phyloP scores from a whole-genome alignment of 2,329 filamentous ascomycete genomes.

The Taxawa tesnikishii region DNA sequence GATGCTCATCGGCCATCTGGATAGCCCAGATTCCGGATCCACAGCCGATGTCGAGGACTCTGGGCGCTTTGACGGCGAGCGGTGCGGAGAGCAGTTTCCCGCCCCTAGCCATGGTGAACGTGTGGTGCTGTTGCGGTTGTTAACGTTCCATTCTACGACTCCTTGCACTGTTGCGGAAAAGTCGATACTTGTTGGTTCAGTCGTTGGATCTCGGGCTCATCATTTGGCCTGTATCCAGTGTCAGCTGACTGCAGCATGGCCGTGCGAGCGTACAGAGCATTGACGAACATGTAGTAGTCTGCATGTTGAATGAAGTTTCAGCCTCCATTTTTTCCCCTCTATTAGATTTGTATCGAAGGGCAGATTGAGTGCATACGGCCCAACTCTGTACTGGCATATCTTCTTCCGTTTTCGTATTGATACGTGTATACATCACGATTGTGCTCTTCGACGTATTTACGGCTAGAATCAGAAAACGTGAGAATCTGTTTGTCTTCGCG shows the following conservation, averaged over 20 bases:
- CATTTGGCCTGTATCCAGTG: slow-evolving; percentile 13
- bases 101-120: slow-evolving; percentile 11
- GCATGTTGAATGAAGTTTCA: too few species aligned
- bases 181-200: slow-evolving; percentile 9
- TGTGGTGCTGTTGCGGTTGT: slow-evolving; percentile 10
- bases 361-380: neutral
- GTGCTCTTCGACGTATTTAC: neutral
- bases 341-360: too few species aligned
- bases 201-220: slow-evolving; percentile 13
- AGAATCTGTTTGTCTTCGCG: too few species aligned
- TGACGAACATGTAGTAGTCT: neutral
- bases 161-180: too few species aligned
- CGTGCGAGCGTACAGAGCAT: too few species aligned
- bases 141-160: too few species aligned
- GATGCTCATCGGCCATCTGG: slow-evolving; percentile 13
- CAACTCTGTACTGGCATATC: neutral
- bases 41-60: slow-evolving; percentile 11
- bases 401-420: neutral
- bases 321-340: too few species aligned
- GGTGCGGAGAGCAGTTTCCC: slow-evolving; percentile 10
- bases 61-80: slow-evolving; percentile 7
- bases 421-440: neutral
- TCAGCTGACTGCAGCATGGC: too few species aligned
- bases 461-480: neutral
- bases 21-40: slow-evolving; percentile 14